Conservation (phyloP, 2,329 filamentous ascomycete genomes). For the Cladobotryum mycophilum region DNA sequence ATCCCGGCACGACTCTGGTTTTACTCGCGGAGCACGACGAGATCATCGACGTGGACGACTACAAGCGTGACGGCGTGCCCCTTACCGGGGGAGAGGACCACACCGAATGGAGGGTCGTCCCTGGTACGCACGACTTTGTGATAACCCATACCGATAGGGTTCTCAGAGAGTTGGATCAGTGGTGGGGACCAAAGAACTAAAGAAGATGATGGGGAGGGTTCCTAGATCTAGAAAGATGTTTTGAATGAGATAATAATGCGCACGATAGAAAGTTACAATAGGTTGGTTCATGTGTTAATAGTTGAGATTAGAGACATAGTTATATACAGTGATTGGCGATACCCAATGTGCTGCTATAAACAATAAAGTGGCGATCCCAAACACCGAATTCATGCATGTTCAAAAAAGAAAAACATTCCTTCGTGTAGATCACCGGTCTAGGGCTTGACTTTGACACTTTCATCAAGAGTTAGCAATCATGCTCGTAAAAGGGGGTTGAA, state of each 20-base stretch:
- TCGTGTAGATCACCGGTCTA: slow-evolving; percentile 37
- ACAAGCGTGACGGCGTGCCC: slow-evolving; percentile 42
- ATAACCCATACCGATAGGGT: slow-evolving; percentile 47
- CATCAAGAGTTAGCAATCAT: slow-evolving; percentile 18
- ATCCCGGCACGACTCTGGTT: slow-evolving; percentile 41
- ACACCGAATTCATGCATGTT: neutral
- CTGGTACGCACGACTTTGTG: slow-evolving; percentile 56
- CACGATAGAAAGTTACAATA: too few relatives aligned
- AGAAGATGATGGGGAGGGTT: too few relatives aligned
- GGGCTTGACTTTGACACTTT: slow-evolving; percentile 54
- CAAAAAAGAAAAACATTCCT: too few relatives aligned
- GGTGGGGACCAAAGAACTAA: slow-evolving; percentile 32
- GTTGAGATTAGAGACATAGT: neutral
- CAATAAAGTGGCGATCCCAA: neutral
- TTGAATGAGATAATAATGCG: too few relatives aligned
- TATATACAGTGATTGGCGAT: neutral
- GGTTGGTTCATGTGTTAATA: slow-evolving; percentile 3
- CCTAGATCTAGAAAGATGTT: too few relatives aligned
- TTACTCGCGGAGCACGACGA: slow-evolving; percentile 46
- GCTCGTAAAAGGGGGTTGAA: neutral
- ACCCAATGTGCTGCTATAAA: neutral
- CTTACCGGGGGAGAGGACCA: slow-evolving; percentile 44
- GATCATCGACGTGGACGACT: slow-evolving; percentile 46
- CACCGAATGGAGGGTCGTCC: slow-evolving; percentile 45
- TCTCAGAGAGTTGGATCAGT: slow-evolving; percentile 39